Percentiles rank a stretch among this genome's conserved stretches.
Conservation (phyloP, 2,329 filamentous ascomycete species). For the Nemania serpens region DNA sequence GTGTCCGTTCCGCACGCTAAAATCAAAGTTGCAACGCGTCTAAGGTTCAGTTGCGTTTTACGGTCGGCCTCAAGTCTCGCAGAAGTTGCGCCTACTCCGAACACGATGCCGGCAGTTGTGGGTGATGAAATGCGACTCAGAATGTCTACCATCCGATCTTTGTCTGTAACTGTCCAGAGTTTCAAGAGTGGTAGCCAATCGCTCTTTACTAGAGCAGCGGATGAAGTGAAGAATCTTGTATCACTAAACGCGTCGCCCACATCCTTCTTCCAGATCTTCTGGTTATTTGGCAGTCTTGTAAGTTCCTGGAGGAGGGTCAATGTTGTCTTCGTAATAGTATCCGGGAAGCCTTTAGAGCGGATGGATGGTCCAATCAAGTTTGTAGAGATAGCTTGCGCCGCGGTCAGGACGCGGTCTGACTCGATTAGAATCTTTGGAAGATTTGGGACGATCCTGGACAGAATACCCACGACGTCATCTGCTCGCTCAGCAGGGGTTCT, state of each 20-base stretch:
- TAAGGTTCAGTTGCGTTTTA: constrained; percentile 86
- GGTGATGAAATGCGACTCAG: constrained; percentile 79
- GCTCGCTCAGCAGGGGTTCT: constrained; percentile 54
- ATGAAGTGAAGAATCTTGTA: constrained; percentile 77
- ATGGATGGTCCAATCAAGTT: constrained; percentile 83
- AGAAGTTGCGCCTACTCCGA: constrained; percentile 94
- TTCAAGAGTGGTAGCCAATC: constrained; percentile 84
- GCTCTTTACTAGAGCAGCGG: constrained; percentile 65
- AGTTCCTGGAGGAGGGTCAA: constrained; percentile 78
- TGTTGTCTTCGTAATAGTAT: constrained; percentile 74
- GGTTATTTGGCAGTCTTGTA: constrained; percentile 74
- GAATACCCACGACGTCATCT: constrained; percentile 78
- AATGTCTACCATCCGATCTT: constrained; percentile 83
- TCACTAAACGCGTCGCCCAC: constrained; percentile 92
- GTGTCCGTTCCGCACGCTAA: constrained; percentile 77
- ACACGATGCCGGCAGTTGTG: constrained; percentile 93
- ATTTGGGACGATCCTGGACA: constrained; percentile 78
- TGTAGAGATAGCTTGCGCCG: constrained; percentile 78
- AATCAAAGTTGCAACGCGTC: constrained; percentile 78
- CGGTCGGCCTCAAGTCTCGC: constrained; percentile 94
- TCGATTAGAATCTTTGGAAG: constrained; percentile 84
- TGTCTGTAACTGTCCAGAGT: constrained; percentile 85
- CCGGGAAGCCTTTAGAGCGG: constrained; percentile 83
- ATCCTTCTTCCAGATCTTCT: constrained; percentile 93
- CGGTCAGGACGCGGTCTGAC: constrained; percentile 78